These are phyloP conservation scores for Auricularia auricula-judae DNA, from an alignment of 768 basidiomycete genomes.

Conservation along the genomic window DNA sequence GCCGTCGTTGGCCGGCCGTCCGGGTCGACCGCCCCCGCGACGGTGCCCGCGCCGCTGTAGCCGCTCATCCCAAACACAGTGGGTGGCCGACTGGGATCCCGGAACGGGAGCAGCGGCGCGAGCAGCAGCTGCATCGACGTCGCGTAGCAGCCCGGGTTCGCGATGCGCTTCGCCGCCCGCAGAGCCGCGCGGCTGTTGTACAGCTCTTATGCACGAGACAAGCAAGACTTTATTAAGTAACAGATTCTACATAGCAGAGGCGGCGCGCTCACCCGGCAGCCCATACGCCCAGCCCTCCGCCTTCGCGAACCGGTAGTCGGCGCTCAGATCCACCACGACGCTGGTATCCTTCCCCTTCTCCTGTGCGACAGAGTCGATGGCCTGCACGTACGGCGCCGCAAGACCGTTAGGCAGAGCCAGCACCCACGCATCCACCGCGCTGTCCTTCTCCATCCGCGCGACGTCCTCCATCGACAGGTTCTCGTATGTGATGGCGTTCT, in stretches of 20 bases:
- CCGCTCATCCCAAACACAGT: conserved; percentile 91
- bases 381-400: conserved; percentile 94
- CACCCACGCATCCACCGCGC: conserved; percentile 94
- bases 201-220: conserved; percentile 48
- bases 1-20: conserved; percentile 63
- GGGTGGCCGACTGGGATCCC: conserved; percentile 44
- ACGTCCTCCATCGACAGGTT: conserved; percentile 74
- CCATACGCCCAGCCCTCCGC: conserved; percentile 85
- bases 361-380: conserved; percentile 66
- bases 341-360: conserved; percentile 39
- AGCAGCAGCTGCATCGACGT: conserved; percentile 87
- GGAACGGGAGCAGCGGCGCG: conserved; percentile 72
- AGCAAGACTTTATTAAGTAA: conserved; percentile 21
- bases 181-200: conserved; percentile 60
- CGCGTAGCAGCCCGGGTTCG: conserved; percentile 97
- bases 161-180: conserved; percentile 68
- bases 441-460: conserved; percentile 76
- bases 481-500: conserved; percentile 59
- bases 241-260: conserved; percentile 5
- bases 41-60: conserved; percentile 90
- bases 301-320: conserved; percentile 86
- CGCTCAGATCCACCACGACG: conserved; percentile 85
- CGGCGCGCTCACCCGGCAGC: conserved; percentile 78
- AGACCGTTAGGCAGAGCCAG: conserved; percentile 99
- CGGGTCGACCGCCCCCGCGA: conserved; percentile 48